Percentiles rank a stretch among this genome's conserved stretches.
Conservation (phyloP, 352 stramenopile genomes). For the Globisporangium heterothallicum region DNA sequence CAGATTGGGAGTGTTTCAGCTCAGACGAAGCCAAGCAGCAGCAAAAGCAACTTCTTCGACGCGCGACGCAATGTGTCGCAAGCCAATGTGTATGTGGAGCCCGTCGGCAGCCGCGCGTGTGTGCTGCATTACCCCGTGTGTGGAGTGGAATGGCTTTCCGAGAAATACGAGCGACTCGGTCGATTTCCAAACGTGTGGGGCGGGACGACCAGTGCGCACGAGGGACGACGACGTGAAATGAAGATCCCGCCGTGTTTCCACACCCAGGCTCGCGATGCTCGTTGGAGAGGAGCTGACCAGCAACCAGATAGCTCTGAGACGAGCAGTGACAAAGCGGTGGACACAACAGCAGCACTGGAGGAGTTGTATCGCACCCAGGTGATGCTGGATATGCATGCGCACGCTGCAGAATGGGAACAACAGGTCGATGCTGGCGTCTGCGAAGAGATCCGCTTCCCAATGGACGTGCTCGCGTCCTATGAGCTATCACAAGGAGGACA, state of each 20-base stretch:
- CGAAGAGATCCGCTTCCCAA: slow-evolving; percentile 25
- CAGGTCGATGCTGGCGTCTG: slow-evolving; percentile 26
- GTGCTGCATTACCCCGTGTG: slow-evolving; percentile 37
- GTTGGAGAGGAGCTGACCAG: neutral
- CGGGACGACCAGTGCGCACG: no score
- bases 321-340: neutral
- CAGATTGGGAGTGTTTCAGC: neutral
- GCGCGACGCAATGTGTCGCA: slow-evolving; percentile 15
- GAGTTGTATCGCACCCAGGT: slow-evolving; percentile 22
- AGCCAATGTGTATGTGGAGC: neutral
- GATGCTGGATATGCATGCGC: slow-evolving; percentile 13
- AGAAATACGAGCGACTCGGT: slow-evolving; percentile 32
- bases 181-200: slow-evolving; percentile 25
- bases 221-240: no score
- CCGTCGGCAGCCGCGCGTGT: slow-evolving; percentile 6
- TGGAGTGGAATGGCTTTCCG: slow-evolving; percentile 30
- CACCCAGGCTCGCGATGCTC: slow-evolving; percentile 22
- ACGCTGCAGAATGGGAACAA: slow-evolving; percentile 13
- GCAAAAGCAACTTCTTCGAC: slow-evolving; percentile 28
- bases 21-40: neutral
- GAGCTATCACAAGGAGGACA: slow-evolving; percentile 2
- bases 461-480: slow-evolving; percentile 10
- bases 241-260: slow-evolving; percentile 38
- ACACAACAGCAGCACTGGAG: slow-evolving; percentile 2
- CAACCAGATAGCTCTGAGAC: no score